A percentile compares a stretch with the other conserved stretches of the same genome.
Conservation (phyloP, 805 yeast species). For the Saccharomycopsis sp. region DNA sequence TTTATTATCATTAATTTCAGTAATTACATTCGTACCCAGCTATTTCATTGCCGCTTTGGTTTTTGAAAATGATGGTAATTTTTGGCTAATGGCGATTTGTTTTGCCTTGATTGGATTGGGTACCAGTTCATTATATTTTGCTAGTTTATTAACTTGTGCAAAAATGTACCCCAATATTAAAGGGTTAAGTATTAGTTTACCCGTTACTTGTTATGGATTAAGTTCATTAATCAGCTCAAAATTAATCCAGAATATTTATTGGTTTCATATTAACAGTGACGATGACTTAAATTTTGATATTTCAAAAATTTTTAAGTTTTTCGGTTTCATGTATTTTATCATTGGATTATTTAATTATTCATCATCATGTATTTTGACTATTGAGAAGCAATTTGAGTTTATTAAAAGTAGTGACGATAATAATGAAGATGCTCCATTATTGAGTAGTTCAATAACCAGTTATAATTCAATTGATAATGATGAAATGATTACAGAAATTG, state of each 20-base stretch:
- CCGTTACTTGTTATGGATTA: conserved; percentile 80
- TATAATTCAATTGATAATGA: conserved; percentile 19
- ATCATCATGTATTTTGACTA: conserved; percentile 53
- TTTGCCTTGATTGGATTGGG: conserved; percentile 59
- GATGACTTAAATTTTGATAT: conserved; percentile 31
- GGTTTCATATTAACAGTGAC: conserved; percentile 23
- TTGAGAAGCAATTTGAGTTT: conserved; percentile 34
- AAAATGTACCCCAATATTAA: conserved; percentile 69
- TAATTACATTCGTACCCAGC: conserved; percentile 56
- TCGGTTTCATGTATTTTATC: conserved; percentile 41
- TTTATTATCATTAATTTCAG: conserved; percentile 49
- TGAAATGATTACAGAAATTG: conserved; percentile 60
- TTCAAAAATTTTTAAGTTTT: conserved; percentile 39
- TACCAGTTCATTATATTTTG: conserved; percentile 62
- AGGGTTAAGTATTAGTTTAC: conserved; percentile 76
- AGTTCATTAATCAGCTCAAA: conserved; percentile 71
- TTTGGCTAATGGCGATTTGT: conserved; percentile 32
- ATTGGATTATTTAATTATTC: conserved; percentile 53
- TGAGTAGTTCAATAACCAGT: not conserved
- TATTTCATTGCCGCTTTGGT: conserved; percentile 42
- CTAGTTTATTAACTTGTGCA: conserved; percentile 71
- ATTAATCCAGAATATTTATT: conserved; percentile 33
- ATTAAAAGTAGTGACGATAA: conserved; percentile 21
- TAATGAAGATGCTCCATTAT: conserved; percentile 25
- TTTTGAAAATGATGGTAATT: conserved; percentile 23